Conservation (phyloP, 176 grass and related monocot genomes). For the Oryza rufipogon region DNA sequence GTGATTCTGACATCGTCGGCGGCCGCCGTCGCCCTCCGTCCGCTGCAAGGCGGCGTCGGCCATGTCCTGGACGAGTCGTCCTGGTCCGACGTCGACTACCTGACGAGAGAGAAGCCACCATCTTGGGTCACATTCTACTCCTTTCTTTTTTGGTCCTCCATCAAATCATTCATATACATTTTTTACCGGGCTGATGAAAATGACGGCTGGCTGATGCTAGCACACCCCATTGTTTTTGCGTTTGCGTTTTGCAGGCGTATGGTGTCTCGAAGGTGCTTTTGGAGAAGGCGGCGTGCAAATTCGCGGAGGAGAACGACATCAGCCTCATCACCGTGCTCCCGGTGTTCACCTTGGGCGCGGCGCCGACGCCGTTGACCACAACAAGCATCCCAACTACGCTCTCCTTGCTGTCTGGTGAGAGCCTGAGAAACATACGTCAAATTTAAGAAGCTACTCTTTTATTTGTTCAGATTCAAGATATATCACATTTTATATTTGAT, state of each 20-base stretch:
- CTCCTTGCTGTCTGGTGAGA: slow-evolving; percentile 50
- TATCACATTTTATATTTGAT: too few relatives aligned
- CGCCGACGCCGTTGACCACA: slow-evolving; percentile 24
- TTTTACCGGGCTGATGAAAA: too few relatives aligned
- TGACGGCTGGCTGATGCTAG: not conserved
- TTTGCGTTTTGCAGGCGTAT: slow-evolving; percentile 40
- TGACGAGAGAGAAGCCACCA: slow-evolving; percentile 23
- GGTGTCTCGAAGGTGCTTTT: slow-evolving; percentile 48
- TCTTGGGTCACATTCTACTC: slow-evolving; percentile 36
- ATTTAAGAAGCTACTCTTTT: too few relatives aligned
- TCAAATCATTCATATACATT: too few relatives aligned
- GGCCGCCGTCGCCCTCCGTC: slow-evolving; percentile 30
- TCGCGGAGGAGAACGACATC: slow-evolving; percentile 37
- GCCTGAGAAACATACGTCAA: too few relatives aligned
- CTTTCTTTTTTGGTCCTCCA: too few relatives aligned
- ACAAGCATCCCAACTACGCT: slow-evolving; percentile 40
- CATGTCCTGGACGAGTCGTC: slow-evolving; percentile 63
- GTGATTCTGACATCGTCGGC: slow-evolving; percentile 68
- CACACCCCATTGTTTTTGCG: not conserved
- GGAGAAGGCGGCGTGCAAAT: slow-evolving; percentile 44
- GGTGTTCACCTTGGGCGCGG: slow-evolving; percentile 18
- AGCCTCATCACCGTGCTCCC: slow-evolving; percentile 51
- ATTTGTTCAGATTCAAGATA: too few relatives aligned
- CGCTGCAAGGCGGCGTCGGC: slow-evolving; percentile 37
- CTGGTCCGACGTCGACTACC: slow-evolving; percentile 66